These are phyloP conservation scores for Fusarium sarcochroum DNA, from an alignment of 2,329 filamentous ascomycete genomes.

Conservation along the genomic window DNA sequence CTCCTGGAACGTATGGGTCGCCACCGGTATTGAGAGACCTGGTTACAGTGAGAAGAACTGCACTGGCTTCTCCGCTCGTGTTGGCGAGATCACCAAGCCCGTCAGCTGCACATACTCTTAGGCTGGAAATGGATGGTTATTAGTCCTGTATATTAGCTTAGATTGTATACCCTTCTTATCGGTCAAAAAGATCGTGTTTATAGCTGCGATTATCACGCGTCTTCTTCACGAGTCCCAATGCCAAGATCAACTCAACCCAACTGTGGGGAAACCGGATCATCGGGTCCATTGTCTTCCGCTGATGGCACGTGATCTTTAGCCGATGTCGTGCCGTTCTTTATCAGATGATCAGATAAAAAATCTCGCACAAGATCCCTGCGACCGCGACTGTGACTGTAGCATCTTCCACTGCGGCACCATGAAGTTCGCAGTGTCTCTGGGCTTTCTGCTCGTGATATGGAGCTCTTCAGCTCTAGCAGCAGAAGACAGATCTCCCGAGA, in stretches of 20 bases:
- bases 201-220: not conserved
- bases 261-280: not conserved
- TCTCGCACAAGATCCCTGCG: slow-evolving; percentile 28
- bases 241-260: not conserved
- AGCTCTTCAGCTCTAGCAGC: not conserved
- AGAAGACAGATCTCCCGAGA: slow-evolving; percentile 24
- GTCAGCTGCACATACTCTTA: slow-evolving; percentile 55
- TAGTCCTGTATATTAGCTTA: slow-evolving; percentile 5
- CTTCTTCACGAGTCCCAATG: not conserved
- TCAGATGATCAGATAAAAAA: slow-evolving; percentile 52
- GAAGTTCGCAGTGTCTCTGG: slow-evolving; percentile 22
- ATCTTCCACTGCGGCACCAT: slow-evolving; percentile 21
- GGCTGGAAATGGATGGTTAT: not conserved
- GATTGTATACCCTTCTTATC: not conserved
- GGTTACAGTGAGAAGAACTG: slow-evolving; percentile 55
- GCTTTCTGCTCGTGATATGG: slow-evolving; percentile 19
- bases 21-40: slow-evolving; percentile 51
- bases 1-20: slow-evolving; percentile 59
- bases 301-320: slow-evolving; percentile 16
- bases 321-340: slow-evolving; percentile 28
- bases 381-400: not conserved
- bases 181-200: not conserved
- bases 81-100: slow-evolving; percentile 47
- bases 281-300: not conserved
- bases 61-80: slow-evolving; percentile 53